Base-by-base conservation (phyloP, 139 green algal genomes). In the Spirogloea muscicola region DNA sequence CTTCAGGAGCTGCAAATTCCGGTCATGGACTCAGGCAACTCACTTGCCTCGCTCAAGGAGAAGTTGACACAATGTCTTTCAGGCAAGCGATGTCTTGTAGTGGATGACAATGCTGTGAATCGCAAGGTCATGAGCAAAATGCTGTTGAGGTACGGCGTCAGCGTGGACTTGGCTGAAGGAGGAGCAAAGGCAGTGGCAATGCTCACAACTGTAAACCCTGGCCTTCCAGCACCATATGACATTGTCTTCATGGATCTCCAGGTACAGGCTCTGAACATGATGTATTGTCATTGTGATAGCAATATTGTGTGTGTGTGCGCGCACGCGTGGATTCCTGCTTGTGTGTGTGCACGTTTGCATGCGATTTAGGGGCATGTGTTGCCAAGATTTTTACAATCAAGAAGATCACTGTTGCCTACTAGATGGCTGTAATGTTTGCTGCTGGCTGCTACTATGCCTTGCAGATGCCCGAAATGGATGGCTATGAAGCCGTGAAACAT, bases 401-500 rank as follows among this genome's bases (percentile, higher is more conserved):
- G 46, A 55, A n/a, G n/a, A n/a, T n/a, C n/a, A n/a, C n/a, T n/a
- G n/a, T n/a, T n/a, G n/a, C n/a, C n/a, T n/a, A n/a, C n/a, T 55
- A 21, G 46, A 55, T 55, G 46, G 21, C 21, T 21, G 46, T 21
- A 55, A 55, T 55, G 46, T 55, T 21, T 21, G 21, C 21, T 55
- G 46, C 21, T 55, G 46, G 21, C 21, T 31, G 21, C n/a, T n/a
- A n/a, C n/a, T n/a, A 21, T 27, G 3, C 3, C 2, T 27, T 4
- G 3, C 68, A 77, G 69, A 77, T 77, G 69, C 69, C 60, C 0
- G 71, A 48, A 38, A 79, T 79, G 71, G 71, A 79, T 18, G 71
- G 71, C 29, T 77, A 67, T 18, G 61, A 79, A 18, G 63, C 71
- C 27, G 77, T n/a, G n/a, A n/a, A n/a, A n/a, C n/a, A n/a, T n/a